Conservation (phyloP, 2,329 filamentous ascomycete species). For the Xylariomycetidae sp. region DNA sequence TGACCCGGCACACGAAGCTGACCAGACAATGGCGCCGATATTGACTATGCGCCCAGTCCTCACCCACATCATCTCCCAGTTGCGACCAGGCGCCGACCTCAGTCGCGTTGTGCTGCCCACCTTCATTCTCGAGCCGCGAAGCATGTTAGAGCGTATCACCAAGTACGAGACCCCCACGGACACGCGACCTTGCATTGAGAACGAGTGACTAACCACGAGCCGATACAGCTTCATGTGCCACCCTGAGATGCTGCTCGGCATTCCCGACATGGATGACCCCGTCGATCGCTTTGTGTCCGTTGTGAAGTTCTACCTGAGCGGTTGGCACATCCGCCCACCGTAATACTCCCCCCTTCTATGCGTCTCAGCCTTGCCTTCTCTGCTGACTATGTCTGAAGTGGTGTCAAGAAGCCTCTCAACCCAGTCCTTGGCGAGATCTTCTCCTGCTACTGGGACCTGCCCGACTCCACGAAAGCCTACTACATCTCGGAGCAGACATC, state of each 20-base stretch:
- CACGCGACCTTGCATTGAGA: too few relatives aligned
- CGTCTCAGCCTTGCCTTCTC: too few relatives aligned
- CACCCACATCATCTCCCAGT: constrained; percentile 92
- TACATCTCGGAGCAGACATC: constrained; percentile 98
- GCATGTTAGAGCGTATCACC: constrained; percentile 97
- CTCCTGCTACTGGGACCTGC: constrained; percentile 91
- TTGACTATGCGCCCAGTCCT: constrained; percentile 58
- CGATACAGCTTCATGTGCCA: constrained; percentile 90
- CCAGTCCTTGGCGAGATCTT: constrained; percentile 93
- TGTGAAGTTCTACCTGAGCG: constrained; percentile 95
- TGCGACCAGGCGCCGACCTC: constrained; percentile 90
- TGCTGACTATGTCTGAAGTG: constrained; percentile 44
- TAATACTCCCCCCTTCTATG: constrained; percentile 43
- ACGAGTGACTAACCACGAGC: constrained; percentile 9
- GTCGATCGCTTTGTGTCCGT: constrained; percentile 86
- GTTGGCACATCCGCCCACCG: constrained; percentile 98
- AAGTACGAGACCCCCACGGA: constrained; percentile 59
- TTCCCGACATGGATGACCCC: constrained; percentile 83
- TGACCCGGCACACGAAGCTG: constrained; percentile 1
- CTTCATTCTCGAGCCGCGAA: constrained; percentile 94
- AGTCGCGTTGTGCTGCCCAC: constrained; percentile 92
- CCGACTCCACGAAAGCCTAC: constrained; percentile 78
- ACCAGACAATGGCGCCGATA: too few relatives aligned
- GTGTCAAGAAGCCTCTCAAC: constrained; percentile 97
- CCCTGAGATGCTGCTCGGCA: constrained; percentile 86